Base-by-base conservation (phyloP, 441 rosid genomes). In the Hypseocharis bilobata region DNA sequence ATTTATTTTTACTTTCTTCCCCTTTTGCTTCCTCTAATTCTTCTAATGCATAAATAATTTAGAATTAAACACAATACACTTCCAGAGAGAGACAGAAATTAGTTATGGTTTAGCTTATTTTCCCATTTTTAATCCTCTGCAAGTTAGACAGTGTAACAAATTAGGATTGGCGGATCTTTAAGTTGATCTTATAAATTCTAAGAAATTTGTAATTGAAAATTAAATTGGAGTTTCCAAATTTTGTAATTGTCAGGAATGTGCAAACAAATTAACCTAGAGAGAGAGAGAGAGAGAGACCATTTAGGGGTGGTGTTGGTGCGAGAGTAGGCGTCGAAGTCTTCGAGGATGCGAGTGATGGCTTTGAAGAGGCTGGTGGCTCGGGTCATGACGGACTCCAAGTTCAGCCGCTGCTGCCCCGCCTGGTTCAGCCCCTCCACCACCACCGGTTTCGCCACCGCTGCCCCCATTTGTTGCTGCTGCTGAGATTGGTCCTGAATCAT, bases 331-430 rank as follows among this genome's bases (percentile, higher is more conserved):
- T 90, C 94, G 56, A 90, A 84, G 63, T 88, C 96, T 81, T 91
- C 99, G 49, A 93, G 89, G 65, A 91, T 86, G 74, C 96, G 94
- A 74, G 91, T 67, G 68, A 91, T 82, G 72, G 96, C 86, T 60
- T 91, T 91, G 85, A 49, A 81, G 22, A 93, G 89, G 64, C 92
- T 85, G 64, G 70, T 71, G 56, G 89, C 97, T 76, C 99, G 83
- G 51, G 86, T 83, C 78, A 83, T 91, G 27, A 93, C 77, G 16
- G 91, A 74, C 22, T 91, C 96, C 61, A 93, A 77, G 75, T 89
- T 89, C 67, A 91, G 84, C 72, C 81, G 88, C 72, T 88, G 86
- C 30, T 79, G 85, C 63, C 87, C 70, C 38, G 83, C 83, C 63
- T 54, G 82, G 77, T 88, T 86, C 76, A 91, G 80, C 79, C 80